A percentile compares a stretch with the other conserved stretches of the same genome.
These are phyloP conservation scores for Colletotrichum aenigma DNA, from an alignment of 2,329 filamentous ascomycete genomes.

Conservation along the genomic window DNA sequence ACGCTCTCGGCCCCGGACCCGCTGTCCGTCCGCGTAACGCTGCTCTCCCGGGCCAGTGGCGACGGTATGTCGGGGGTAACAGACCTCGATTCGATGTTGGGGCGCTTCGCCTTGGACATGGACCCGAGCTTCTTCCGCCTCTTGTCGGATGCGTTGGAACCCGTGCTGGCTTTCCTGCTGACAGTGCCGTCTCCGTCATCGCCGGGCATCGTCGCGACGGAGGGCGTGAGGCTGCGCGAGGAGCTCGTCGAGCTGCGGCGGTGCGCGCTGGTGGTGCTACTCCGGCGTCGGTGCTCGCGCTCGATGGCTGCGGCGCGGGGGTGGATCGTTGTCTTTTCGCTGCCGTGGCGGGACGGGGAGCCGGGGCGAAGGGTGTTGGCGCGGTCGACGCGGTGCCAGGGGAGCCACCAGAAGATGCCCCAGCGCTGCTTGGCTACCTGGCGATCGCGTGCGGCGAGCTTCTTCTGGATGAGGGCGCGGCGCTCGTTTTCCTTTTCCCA, in stretches of 20 bases:
- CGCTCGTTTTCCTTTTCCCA: slow-evolving; percentile 98
- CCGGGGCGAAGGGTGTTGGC: slow-evolving; percentile 17
- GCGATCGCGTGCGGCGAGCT: slow-evolving; percentile 71
- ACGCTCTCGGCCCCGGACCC: slow-evolving; percentile 3
- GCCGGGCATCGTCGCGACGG: slow-evolving; percentile 36
- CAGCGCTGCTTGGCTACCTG: slow-evolving; percentile 71
- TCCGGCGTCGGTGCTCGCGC: slow-evolving; percentile 51
- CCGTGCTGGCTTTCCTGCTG: slow-evolving; percentile 50
- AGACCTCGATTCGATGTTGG: slow-evolving; percentile 53
- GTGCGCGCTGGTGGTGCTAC: slow-evolving; percentile 47
- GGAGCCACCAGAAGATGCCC: slow-evolving; percentile 86
- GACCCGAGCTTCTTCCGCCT: slow-evolving; percentile 54
- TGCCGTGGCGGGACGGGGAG: slow-evolving; percentile 33
- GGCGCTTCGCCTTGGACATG: slow-evolving; percentile 45
- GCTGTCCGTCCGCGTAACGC: slow-evolving; percentile 26
- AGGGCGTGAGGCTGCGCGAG: slow-evolving; percentile 54
- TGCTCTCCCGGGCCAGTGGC: slow-evolving; percentile 55
- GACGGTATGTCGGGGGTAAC: slow-evolving; percentile 60
- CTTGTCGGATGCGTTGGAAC: slow-evolving; percentile 51
- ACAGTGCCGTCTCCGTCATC: slow-evolving; percentile 39
- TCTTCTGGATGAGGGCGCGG: slow-evolving; percentile 71
- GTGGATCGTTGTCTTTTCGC: slow-evolving; percentile 40
- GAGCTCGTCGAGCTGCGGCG: slow-evolving; percentile 58
- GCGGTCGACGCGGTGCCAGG: slow-evolving; percentile 57
- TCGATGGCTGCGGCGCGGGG: slow-evolving; percentile 47